Base-by-base conservation (phyloP, 495 filamentous ascomycete genomes). In the Neurospora sp. region DNA sequence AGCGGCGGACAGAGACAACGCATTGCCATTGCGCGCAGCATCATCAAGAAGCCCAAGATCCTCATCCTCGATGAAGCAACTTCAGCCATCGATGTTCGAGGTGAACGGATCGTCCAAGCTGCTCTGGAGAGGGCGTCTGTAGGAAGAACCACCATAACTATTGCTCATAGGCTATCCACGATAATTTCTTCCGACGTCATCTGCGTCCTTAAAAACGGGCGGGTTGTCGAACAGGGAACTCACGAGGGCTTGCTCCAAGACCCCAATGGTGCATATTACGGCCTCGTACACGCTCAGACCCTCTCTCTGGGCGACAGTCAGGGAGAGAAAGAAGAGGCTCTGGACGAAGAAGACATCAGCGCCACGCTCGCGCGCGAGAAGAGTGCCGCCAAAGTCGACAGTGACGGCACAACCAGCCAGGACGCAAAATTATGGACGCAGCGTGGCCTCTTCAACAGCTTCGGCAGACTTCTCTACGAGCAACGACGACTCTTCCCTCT, bases 51-150 rank as follows among this genome's bases (percentile, higher is more conserved):
- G 76, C 91, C 93, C 2, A 89, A 89, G 69, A 90, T 97, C 48
- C 81, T 97, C 27, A 89, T 97, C 39, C 83, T 97, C 48, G 93
- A 96, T 77, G 93, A 96, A 76, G 92, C 91, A 0, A 97, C 93
- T 0, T 90, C 89, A 77, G 91, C 92, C 62, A 85, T 97, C 20
- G 93, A 97, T 77, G 86, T 88, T 18, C 86, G 86, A 46, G 90
- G 90, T 72, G 92, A 94, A 74, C 83, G 85, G 9, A 87, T 90
- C 16, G 87, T 95, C 18, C 91, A 94, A 81, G 87, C 88, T 8
- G 88, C 89, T 2, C 86, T 95, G 31, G 88, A 93, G 69, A 81
- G 86, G 31, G 91, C 90, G 76, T 87, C 91, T 0, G 84, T 87
- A 72, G 88, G 88, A 4, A 88, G 92, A 40, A 96, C 93, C 5